Conservation (phyloP, 768 basidiomycete species). For the Scleroderma bovista region DNA sequence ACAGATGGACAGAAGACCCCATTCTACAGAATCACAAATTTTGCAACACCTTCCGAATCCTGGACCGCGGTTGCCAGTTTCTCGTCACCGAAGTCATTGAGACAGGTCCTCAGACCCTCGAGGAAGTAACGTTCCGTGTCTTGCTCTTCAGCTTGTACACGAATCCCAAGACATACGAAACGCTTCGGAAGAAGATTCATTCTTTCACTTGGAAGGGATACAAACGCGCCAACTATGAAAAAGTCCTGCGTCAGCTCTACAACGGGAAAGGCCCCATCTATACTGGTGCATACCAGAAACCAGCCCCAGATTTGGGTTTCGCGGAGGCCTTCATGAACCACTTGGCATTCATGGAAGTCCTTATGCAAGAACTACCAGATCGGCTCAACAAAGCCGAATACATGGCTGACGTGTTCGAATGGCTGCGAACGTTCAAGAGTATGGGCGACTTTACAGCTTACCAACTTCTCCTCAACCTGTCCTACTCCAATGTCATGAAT, state of each 20-base stretch:
- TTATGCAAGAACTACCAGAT: conserved; percentile 55
- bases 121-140: conserved; percentile 68
- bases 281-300: conserved; percentile 66
- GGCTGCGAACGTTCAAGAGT: conserved; percentile 53
- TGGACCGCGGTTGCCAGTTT: conserved; percentile 67
- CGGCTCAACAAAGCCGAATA: conserved; percentile 46
- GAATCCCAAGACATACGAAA: conserved; percentile 66
- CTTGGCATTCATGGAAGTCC: conserved; percentile 50
- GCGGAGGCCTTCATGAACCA: conserved; percentile 52
- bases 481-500: conserved; percentile 51
- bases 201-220: conserved; percentile 59
- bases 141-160: conserved; percentile 69
- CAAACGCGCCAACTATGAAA: conserved; percentile 45
- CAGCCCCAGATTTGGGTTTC: conserved; percentile 52
- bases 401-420: conserved; percentile 60
- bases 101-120: conserved; percentile 53
- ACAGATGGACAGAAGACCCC: conserved; percentile 64
- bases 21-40: conserved; percentile 54
- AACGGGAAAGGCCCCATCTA: conserved; percentile 46
- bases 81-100: conserved; percentile 65
- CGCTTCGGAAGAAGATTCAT: conserved; percentile 46
- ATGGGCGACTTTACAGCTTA: conserved; percentile 73
- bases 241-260: conserved; percentile 43
- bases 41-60: conserved; percentile 71
- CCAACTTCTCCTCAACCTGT: conserved; percentile 58